Percentiles rank a stretch among this genome's conserved stretches.
Evolutionary conservation across 148 eudicot genomes (phyloP).

Genomic region (Persicaria maculosa): DNA sequence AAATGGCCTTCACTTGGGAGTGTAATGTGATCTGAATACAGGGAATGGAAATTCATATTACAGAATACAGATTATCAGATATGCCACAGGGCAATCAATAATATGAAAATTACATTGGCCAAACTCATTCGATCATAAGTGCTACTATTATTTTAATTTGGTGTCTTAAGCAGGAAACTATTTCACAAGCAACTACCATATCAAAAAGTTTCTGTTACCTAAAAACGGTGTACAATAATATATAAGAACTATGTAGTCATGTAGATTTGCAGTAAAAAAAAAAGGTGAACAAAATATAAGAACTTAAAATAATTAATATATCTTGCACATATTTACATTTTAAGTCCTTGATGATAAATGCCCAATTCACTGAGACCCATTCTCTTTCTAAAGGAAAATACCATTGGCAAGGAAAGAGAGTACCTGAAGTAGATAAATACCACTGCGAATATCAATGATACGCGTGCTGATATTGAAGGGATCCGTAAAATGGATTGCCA

Average conservation of each 20-base stretch:
- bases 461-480: conserved; percentile 78
- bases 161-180: too few species aligned
- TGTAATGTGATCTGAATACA: conserved; percentile 62
- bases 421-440: conserved; percentile 93
- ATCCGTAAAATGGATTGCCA: conserved; percentile 92
- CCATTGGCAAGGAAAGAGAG: background rate
- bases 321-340: too few species aligned
- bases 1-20: conserved; percentile 85
- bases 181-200: too few species aligned
- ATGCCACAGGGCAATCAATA: background rate
- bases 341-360: too few species aligned
- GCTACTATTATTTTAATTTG: background rate
- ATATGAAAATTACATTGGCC: background rate
- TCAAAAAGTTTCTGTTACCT: too few species aligned
- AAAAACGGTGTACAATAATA: too few species aligned
- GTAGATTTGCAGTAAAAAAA: too few species aligned
- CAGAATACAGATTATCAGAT: background rate
- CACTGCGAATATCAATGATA: conserved; percentile 81
- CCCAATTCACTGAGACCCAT: too few species aligned
- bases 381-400: background rate
- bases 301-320: too few species aligned
- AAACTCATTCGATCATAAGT: background rate
- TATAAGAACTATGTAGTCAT: too few species aligned
- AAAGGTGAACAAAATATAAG: too few species aligned
- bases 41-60: background rate